Conservation (phyloP, 768 basidiomycete species). For the Hysterangium stoloniferum region DNA sequence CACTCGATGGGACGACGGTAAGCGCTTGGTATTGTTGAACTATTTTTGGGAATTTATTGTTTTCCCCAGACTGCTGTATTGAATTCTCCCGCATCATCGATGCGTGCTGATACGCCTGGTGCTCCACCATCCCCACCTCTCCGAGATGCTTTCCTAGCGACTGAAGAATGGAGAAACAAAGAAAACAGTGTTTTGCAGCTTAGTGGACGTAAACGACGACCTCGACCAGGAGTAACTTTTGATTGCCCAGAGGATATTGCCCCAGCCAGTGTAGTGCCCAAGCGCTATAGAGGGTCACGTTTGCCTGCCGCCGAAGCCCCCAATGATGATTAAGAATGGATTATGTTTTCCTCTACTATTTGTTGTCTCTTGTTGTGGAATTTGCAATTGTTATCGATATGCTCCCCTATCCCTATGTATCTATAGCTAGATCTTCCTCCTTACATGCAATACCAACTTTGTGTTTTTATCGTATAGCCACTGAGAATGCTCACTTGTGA, state of each 20-base stretch:
- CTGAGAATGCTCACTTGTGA: background rate
- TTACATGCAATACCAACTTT: conserved; percentile 2
- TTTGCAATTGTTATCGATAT: background rate
- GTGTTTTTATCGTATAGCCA: background rate
- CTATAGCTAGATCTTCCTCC: conserved; percentile 10
- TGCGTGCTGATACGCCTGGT: conserved; percentile 49
- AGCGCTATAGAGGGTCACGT: background rate
- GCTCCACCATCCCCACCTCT: conserved; percentile 44
- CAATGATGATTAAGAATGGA: conserved; percentile 4
- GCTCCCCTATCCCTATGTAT: conserved; percentile 1
- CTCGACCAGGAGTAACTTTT: conserved; percentile 60
- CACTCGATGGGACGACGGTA: conserved; percentile 73
- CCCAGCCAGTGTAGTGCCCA: conserved; percentile 3
- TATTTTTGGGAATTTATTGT: conserved; percentile 11
- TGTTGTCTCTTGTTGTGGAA: background rate
- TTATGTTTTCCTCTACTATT: background rate
- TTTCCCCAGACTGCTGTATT: conserved; percentile 59
- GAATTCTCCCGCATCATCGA: conserved; percentile 67
- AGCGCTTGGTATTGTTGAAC: conserved; percentile 23
- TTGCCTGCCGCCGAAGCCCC: background rate
- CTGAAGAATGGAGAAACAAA: conserved; percentile 62
- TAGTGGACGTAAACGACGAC: conserved; percentile 25
- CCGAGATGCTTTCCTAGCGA: conserved; percentile 57
- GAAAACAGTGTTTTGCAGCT: conserved; percentile 45
- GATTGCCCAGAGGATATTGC: conserved; percentile 39